Conservation (phyloP, 2,329 filamentous ascomycete genomes). For the Epichloe amarillans region DNA sequence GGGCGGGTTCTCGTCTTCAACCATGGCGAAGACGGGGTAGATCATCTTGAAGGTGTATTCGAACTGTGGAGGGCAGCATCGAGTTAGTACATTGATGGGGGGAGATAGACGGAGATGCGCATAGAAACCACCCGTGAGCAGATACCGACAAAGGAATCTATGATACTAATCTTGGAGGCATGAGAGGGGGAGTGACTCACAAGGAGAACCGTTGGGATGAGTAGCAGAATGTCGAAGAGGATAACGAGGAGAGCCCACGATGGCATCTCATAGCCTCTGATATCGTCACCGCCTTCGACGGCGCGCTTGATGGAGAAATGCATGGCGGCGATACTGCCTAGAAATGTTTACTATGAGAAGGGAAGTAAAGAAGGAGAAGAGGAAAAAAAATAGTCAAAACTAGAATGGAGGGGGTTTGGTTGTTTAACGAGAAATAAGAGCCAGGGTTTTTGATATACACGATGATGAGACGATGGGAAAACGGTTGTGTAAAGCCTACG, state of each 20-base stretch:
- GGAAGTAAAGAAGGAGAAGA: neutral
- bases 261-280: constrained; percentile 19
- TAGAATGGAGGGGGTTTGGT: neutral
- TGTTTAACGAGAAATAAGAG: neutral
- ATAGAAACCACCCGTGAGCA: no score
- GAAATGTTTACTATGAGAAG: neutral
- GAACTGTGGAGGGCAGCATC: constrained; percentile 19
- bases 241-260: constrained; percentile 28
- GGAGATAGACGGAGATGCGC: no score
- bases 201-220: constrained; percentile 30
- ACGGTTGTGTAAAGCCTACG: neutral
- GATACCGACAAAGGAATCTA: no score
- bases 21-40: constrained; percentile 41
- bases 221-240: constrained; percentile 27
- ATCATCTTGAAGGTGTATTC: constrained; percentile 37
- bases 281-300: constrained; percentile 13
- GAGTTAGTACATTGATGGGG: neutral
- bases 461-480: neutral
- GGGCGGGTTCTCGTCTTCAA: constrained; percentile 44
- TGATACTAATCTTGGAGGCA: no score
- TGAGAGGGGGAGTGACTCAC: constrained; percentile 19
- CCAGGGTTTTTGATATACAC: neutral
- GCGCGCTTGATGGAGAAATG: constrained; percentile 20
- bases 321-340: constrained; percentile 1
- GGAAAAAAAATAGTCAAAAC: neutral